A percentile compares a stretch with the other conserved stretches of the same genome.
Conservation (phyloP, 148 eudicot species). For the Chenopodium formosanum region DNA sequence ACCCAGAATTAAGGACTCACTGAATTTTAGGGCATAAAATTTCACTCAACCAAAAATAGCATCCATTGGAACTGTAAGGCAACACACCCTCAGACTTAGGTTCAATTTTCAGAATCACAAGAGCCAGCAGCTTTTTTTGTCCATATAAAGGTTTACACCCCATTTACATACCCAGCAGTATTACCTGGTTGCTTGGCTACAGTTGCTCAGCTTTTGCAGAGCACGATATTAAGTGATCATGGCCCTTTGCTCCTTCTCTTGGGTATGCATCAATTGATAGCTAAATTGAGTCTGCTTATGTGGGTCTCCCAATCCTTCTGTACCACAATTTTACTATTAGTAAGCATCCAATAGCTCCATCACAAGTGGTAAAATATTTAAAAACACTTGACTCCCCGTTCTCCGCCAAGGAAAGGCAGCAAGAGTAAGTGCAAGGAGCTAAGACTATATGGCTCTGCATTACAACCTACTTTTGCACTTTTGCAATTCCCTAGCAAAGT, state of each 20-base stretch:
- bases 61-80: not conserved
- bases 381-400: not conserved
- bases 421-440: not conserved
- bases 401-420: not conserved
- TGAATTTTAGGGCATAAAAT: not conserved
- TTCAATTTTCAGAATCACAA: not conserved
- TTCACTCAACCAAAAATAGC: not conserved
- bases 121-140: not conserved
- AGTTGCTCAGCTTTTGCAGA: not conserved
- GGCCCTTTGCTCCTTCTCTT: not conserved
- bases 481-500: no score
- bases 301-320: not conserved
- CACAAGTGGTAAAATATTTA: not conserved
- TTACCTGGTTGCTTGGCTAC: not conserved
- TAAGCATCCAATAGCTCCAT: not conserved
- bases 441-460: no score
- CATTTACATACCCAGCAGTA: not conserved
- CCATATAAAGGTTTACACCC: not conserved
- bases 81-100: not conserved
- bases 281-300: not conserved
- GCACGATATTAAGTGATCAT: not conserved
- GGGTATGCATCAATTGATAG: not conserved
- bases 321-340: not conserved
- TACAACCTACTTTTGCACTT: no score
- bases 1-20: not conserved